These are phyloP conservation scores for Amanita phalloides DNA, from an alignment of 768 basidiomycete species.

Conservation along the genomic window DNA sequence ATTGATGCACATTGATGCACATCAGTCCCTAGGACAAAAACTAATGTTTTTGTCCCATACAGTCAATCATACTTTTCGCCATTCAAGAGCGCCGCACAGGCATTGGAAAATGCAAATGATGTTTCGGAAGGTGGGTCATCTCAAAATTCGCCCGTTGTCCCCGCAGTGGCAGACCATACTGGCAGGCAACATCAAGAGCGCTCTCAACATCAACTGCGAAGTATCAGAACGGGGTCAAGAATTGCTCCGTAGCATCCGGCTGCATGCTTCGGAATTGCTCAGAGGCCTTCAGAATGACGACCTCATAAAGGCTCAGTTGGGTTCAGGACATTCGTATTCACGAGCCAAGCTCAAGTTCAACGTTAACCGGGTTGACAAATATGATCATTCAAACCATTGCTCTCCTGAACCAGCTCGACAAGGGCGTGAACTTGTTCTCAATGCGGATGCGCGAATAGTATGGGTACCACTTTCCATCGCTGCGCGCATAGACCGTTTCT, in stretches of 20 bases:
- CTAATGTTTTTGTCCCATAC: too few species aligned
- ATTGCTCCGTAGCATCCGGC: slow-evolving; percentile 84
- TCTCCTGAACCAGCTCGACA: slow-evolving; percentile 96
- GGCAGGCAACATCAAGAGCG: slow-evolving; percentile 67
- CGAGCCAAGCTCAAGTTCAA: slow-evolving; percentile 98
- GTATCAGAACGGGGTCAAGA: slow-evolving; percentile 74
- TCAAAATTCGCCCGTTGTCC: slow-evolving; percentile 38
- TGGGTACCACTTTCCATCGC: slow-evolving; percentile 99
- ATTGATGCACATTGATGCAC: too few species aligned
- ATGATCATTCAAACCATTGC: slow-evolving; percentile 99
- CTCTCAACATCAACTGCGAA: slow-evolving; percentile 66
- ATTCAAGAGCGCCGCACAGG: slow-evolving; percentile 88
- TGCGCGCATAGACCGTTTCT: slow-evolving; percentile 91
- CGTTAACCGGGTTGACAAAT: slow-evolving; percentile 91
- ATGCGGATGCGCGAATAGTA: slow-evolving; percentile 99
- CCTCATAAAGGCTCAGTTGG: slow-evolving; percentile 88
- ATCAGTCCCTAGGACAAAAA: too few species aligned
- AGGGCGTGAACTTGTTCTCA: slow-evolving; percentile 97
- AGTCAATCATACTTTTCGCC: too few species aligned
- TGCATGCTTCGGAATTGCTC: slow-evolving; percentile 84
- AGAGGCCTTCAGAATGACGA: slow-evolving; percentile 84
- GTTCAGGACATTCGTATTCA: slow-evolving; percentile 95
- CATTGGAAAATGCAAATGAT: slow-evolving; percentile 93
- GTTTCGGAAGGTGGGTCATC: slow-evolving; percentile 70
- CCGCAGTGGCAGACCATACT: slow-evolving; percentile 76